Evolutionary conservation across 2,329 filamentous ascomycete species (phyloP).

Genomic region (Cercospora sp.): DNA sequence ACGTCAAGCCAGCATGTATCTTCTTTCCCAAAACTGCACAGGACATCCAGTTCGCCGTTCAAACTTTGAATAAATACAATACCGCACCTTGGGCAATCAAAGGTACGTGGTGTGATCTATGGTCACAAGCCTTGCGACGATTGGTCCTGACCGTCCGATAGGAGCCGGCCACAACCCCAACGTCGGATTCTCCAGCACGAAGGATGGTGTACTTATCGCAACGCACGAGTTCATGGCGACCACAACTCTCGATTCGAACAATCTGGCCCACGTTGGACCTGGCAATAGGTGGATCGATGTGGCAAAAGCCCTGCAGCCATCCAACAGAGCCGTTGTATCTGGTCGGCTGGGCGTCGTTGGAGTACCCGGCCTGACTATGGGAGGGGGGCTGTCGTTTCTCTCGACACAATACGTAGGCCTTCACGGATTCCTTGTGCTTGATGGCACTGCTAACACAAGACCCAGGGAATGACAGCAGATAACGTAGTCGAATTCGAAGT

Average conservation of each 20-base stretch:
- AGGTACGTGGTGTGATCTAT: constrained; percentile 19
- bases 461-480: constrained; percentile 32
- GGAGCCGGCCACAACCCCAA: constrained; percentile 52
- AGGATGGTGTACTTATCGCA: constrained; percentile 47
- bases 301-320: constrained; percentile 25
- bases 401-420: constrained; percentile 35
- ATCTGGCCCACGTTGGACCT: constrained; percentile 33
- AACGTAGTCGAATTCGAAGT: constrained; percentile 37
- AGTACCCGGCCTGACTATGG: constrained; percentile 34
- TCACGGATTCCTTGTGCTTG: not conserved
- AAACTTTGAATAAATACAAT: constrained; percentile 49
- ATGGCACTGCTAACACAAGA: not conserved
- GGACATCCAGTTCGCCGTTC: constrained; percentile 56
- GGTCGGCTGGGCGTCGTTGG: constrained; percentile 33
- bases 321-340: constrained; percentile 27
- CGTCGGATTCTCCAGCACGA: constrained; percentile 49
- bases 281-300: constrained; percentile 31
- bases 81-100: constrained; percentile 57
- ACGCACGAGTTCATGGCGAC: constrained; percentile 46
- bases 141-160: not conserved
- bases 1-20: constrained; percentile 26
- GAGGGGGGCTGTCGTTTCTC: constrained; percentile 34
- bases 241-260: constrained; percentile 38
- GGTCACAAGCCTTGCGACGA: not conserved
- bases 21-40: constrained; percentile 50